Conservation (phyloP, 192 early-diverging fungal species). For the Obelidium mucronatum region DNA sequence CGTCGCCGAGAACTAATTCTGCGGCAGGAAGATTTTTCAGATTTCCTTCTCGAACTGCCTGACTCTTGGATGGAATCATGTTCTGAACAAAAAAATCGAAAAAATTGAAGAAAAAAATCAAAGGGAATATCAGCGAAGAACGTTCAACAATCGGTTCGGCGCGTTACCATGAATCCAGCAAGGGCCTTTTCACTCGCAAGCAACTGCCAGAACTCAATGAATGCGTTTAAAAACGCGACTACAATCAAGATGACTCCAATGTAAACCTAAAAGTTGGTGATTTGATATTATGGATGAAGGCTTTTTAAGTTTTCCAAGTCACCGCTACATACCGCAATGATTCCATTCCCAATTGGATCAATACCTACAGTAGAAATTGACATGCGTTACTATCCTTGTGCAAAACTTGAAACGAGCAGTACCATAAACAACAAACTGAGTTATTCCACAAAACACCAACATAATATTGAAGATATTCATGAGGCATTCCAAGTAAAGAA, state of each 20-base stretch:
- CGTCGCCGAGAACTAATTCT: conserved; percentile 84
- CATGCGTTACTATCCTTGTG: background rate
- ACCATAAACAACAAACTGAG: conserved; percentile 78
- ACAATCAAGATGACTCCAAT: conserved; percentile 52
- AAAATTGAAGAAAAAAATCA: background rate
- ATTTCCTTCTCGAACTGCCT: conserved; percentile 79
- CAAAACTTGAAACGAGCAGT: conserved; percentile 29
- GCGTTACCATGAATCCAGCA: conserved; percentile 33
- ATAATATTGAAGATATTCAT: conserved; percentile 82
- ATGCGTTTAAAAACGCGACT: conserved; percentile 56
- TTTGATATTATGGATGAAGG: background rate
- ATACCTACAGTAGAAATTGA: conserved; percentile 42
- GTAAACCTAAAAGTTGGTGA: conserved; percentile 55
- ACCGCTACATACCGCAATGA: conserved; percentile 18
- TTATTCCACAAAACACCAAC: conserved; percentile 79
- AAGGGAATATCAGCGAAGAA: no score
- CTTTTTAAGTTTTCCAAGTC: background rate
- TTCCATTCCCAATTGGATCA: conserved; percentile 71
- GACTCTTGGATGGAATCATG: conserved; percentile 87
- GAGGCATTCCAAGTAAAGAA: conserved; percentile 77
- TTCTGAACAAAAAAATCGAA: conserved; percentile 50
- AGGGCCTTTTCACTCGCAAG: conserved; percentile 38
- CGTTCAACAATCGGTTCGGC: no score
- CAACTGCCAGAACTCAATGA: conserved; percentile 55
- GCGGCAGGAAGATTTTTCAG: conserved; percentile 71